These are phyloP conservation scores for Pseudogymnoascus verrucosus DNA, from an alignment of 2,329 filamentous ascomycete genomes.

Conservation along the genomic window DNA sequence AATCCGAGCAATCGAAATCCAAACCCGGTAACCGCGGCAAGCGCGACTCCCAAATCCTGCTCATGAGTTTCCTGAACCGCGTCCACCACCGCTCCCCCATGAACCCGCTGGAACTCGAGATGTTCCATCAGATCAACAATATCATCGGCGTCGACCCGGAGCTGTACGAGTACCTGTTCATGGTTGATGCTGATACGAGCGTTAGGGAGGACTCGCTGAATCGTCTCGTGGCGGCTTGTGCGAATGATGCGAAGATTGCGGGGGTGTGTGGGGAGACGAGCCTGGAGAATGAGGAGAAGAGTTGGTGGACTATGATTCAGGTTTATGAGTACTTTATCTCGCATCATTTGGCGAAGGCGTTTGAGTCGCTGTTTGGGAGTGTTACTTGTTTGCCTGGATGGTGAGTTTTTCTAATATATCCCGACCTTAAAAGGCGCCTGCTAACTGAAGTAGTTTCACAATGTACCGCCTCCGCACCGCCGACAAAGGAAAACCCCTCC, in stretches of 20 bases:
- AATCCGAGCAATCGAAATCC: slow-evolving; percentile 81
- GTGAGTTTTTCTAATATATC: slow-evolving; percentile 47
- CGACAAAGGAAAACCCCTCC: slow-evolving; percentile 88
- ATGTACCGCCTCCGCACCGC: slow-evolving; percentile 96
- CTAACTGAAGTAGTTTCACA: slow-evolving; percentile 62
- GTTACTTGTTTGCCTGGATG: slow-evolving; percentile 98
- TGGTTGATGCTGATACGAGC: slow-evolving; percentile 96
- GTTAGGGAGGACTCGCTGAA: slow-evolving; percentile 90
- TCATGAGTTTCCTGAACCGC: slow-evolving; percentile 97
- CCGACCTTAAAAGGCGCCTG: no score
- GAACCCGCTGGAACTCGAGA: slow-evolving; percentile 92
- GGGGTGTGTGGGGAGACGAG: slow-evolving; percentile 97
- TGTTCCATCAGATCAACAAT: slow-evolving; percentile 99
- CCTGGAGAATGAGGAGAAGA: slow-evolving; percentile 87
- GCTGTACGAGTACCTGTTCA: slow-evolving; percentile 92
- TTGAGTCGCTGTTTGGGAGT: slow-evolving; percentile 94
- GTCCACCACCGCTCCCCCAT: slow-evolving; percentile 91
- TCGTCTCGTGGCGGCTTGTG: slow-evolving; percentile 82
- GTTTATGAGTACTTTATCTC: slow-evolving; percentile 99
- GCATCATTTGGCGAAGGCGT: slow-evolving; percentile 92
- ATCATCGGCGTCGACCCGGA: slow-evolving; percentile 97
- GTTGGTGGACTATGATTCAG: slow-evolving; percentile 99
- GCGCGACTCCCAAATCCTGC: slow-evolving; percentile 90
- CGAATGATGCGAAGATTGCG: slow-evolving; percentile 90
- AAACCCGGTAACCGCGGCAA: slow-evolving; percentile 98